phyloP scores from a whole-genome alignment of 2,329 filamentous ascomycete genomes.

The Venturia effusa region DNA sequence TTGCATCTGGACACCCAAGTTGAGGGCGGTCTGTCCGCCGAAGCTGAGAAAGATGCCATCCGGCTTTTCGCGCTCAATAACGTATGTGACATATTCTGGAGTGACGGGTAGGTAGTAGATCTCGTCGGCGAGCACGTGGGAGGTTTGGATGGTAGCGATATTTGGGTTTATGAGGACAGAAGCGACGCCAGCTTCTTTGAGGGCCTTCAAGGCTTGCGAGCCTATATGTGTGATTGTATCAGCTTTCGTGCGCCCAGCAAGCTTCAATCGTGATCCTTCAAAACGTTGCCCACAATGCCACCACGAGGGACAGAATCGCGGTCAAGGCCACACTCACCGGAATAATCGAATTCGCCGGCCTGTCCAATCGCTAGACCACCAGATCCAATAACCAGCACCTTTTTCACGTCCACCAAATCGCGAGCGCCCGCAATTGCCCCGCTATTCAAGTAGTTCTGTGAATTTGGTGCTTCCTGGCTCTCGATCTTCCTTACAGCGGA shows the following conservation, averaged over 20 bases:
- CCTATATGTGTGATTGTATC: constrained; percentile 40
- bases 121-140: constrained; percentile 90
- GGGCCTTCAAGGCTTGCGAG: constrained; percentile 88
- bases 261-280: not conserved
- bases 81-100: constrained; percentile 92
- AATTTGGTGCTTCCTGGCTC: constrained; percentile 62
- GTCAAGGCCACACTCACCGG: constrained; percentile 51
- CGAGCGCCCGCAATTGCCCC: constrained; percentile 69
- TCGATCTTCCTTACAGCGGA: constrained; percentile 21
- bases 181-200: constrained; percentile 86
- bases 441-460: constrained; percentile 81
- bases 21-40: constrained; percentile 92
- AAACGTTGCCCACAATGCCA: not conserved
- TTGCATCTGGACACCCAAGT: constrained; percentile 95
- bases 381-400: constrained; percentile 91
- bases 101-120: constrained; percentile 98
- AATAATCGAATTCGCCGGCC: constrained; percentile 97
- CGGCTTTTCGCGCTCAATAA: constrained; percentile 90
- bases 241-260: not conserved
- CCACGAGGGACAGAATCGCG: not conserved
- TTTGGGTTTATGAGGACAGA: constrained; percentile 96
- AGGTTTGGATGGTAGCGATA: constrained; percentile 96
- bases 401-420: constrained; percentile 81
- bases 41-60: constrained; percentile 97
- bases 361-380: constrained; percentile 95